Conservation (phyloP, 192 early-diverging fungal genomes). For the Podila minutissima region DNA sequence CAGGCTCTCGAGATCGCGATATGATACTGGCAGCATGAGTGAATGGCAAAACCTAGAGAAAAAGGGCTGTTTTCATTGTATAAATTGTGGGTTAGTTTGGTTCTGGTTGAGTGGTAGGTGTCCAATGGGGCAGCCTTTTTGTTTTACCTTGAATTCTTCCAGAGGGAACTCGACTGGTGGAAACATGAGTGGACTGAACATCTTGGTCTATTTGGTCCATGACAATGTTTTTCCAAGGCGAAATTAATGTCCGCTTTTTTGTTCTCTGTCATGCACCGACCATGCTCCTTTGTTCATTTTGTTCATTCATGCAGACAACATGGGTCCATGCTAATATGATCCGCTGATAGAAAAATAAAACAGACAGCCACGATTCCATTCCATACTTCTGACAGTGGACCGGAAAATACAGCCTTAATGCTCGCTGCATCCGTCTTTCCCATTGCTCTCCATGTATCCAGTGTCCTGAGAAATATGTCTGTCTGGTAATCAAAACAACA, state of each 20-base stretch:
- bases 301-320: background rate
- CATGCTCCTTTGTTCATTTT: background rate
- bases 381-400: conserved; percentile 19
- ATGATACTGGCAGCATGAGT: conserved; percentile 25
- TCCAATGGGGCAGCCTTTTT: background rate
- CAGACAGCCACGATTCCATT: background rate
- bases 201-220: conserved; percentile 7
- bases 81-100: too few relatives aligned
- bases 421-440: conserved; percentile 9
- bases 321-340: background rate
- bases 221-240: background rate
- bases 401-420: conserved; percentile 11
- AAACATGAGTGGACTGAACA: conserved; percentile 28
- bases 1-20: conserved; percentile 33
- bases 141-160: conserved; percentile 33
- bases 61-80: background rate
- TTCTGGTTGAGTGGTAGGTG: too few relatives aligned
- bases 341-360: background rate
- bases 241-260: background rate
- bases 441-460: conserved; percentile 16
- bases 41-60: conserved; percentile 32
- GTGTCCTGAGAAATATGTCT: conserved; percentile 24
- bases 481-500: conserved; percentile 9
- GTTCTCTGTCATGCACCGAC: background rate
- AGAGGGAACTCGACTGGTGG: conserved; percentile 35